Conservation (phyloP, 2,329 filamentous ascomycete genomes). For the Pezicula neosporulosa region DNA sequence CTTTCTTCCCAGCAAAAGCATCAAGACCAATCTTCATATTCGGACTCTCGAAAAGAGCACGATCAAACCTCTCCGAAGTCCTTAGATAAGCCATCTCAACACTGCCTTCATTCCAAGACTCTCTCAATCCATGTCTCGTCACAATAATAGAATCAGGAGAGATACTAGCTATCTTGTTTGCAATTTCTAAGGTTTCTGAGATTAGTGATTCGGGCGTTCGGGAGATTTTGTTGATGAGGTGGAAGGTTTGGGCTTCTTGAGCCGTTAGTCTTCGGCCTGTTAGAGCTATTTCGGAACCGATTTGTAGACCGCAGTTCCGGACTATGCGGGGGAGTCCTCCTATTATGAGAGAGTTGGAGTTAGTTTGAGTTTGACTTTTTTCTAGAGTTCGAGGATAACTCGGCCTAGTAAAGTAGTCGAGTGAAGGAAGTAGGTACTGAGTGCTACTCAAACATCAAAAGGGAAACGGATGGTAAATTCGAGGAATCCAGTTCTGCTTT, state of each 20-base stretch:
- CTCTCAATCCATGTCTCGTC: slow-evolving; percentile 63
- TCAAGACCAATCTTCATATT: slow-evolving; percentile 72
- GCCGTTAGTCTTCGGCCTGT: slow-evolving; percentile 59
- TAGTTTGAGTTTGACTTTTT: too few relatives aligned
- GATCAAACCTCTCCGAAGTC: slow-evolving; percentile 52
- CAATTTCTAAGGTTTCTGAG: slow-evolving; percentile 56
- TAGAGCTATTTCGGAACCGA: slow-evolving; percentile 69
- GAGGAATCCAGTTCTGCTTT: too few relatives aligned
- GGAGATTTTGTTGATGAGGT: slow-evolving; percentile 65
- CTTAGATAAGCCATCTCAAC: slow-evolving; percentile 56
- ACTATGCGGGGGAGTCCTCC: slow-evolving; percentile 67
- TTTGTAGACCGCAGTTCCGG: slow-evolving; percentile 59
- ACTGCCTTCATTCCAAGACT: slow-evolving; percentile 65
- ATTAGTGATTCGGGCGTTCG: slow-evolving; percentile 39
- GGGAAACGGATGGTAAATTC: too few relatives aligned
- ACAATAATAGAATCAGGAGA: slow-evolving; percentile 75
- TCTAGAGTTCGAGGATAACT: too few relatives aligned
- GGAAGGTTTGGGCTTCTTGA: slow-evolving; percentile 57
- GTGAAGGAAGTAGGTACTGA: too few relatives aligned
- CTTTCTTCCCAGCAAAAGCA: slow-evolving; percentile 75
- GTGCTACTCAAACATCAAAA: too few relatives aligned
- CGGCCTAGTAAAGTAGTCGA: too few relatives aligned
- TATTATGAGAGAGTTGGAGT: too few relatives aligned
- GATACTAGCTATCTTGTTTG: slow-evolving; percentile 56
- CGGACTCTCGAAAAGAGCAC: slow-evolving; percentile 56